Evolutionary conservation across 352 stramenopile genomes (phyloP).

Genomic region (Globisporangium irregulare): DNA sequence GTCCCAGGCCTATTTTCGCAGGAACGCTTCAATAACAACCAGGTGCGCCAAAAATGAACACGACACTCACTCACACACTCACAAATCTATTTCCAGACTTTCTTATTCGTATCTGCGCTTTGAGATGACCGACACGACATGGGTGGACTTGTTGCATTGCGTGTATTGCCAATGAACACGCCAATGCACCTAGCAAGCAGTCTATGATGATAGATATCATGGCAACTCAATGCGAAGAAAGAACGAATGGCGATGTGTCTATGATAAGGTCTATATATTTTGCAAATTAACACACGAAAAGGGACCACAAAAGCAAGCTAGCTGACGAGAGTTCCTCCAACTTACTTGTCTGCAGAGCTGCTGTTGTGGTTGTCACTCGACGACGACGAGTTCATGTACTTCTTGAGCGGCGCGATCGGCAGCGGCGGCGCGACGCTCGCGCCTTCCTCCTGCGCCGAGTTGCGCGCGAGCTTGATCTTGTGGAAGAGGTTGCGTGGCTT

Average conservation of each 20-base stretch:
- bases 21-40: not conserved
- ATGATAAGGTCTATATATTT: conserved; percentile 6
- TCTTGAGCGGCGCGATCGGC: conserved; percentile 69
- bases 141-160: not conserved
- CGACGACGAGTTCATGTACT: conserved; percentile 59
- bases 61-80: not conserved
- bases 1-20: not conserved
- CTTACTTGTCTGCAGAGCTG: not conserved
- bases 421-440: conserved; percentile 33
- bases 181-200: not conserved
- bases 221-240: not conserved
- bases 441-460: conserved; percentile 31
- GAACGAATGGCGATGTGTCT: not conserved
- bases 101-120: not conserved
- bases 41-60: not conserved
- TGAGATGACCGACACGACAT: not conserved
- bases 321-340: too few relatives aligned
- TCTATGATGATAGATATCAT: not conserved
- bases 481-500: conserved; percentile 59
- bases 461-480: conserved; percentile 38
- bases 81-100: not conserved
- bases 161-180: not conserved
- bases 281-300: conserved; percentile 8
- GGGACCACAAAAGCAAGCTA: too few relatives aligned
- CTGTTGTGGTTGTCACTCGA: conserved; percentile 2